These are phyloP conservation scores for Glycine latifolia DNA, from an alignment of 306 rosid species.

Conservation along the genomic window DNA sequence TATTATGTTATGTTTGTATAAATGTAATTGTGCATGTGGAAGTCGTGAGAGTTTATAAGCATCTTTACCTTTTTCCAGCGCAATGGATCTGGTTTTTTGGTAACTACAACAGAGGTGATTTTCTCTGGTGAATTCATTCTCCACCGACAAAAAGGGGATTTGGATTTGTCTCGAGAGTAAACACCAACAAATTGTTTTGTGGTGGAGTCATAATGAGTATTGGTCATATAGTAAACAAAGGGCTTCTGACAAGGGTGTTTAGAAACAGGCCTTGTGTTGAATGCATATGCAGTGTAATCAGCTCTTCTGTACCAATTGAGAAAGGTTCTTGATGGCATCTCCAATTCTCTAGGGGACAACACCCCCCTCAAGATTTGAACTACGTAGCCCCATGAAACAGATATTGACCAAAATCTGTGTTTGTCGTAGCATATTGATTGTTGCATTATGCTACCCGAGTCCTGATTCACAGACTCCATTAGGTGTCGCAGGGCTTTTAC, in stretches of 20 bases:
- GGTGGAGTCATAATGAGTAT: slow-evolving; percentile 50
- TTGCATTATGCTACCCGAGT: slow-evolving; percentile 83
- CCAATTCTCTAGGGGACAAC: slow-evolving; percentile 82
- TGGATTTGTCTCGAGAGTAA: slow-evolving; percentile 49
- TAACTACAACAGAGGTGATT: slow-evolving; percentile 62
- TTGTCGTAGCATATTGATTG: slow-evolving; percentile 92
- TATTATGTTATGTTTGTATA: background rate
- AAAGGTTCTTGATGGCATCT: slow-evolving; percentile 85
- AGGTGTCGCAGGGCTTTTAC: slow-evolving; percentile 60
- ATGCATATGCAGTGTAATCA: slow-evolving; percentile 85
- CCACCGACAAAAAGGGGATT: slow-evolving; percentile 67
- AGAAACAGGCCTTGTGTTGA: slow-evolving; percentile 88
- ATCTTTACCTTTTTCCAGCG: slow-evolving; percentile 73
- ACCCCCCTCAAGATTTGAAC: slow-evolving; percentile 85
- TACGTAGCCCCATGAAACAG: slow-evolving; percentile 86
- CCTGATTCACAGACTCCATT: slow-evolving; percentile 63
- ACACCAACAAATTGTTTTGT: slow-evolving; percentile 53
- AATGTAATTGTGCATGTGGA: too few relatives aligned
- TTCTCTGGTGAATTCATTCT: slow-evolving; percentile 69
- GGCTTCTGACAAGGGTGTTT: slow-evolving; percentile 88
- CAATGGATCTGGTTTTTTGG: slow-evolving; percentile 71
- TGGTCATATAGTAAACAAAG: slow-evolving; percentile 61
- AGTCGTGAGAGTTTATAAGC: background rate
- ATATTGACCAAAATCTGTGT: slow-evolving; percentile 70
- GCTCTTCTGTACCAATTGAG: slow-evolving; percentile 83